These are phyloP conservation scores for Rhodamnia rubescens DNA, from an alignment of 345 rosid species.

Conservation along the genomic window DNA sequence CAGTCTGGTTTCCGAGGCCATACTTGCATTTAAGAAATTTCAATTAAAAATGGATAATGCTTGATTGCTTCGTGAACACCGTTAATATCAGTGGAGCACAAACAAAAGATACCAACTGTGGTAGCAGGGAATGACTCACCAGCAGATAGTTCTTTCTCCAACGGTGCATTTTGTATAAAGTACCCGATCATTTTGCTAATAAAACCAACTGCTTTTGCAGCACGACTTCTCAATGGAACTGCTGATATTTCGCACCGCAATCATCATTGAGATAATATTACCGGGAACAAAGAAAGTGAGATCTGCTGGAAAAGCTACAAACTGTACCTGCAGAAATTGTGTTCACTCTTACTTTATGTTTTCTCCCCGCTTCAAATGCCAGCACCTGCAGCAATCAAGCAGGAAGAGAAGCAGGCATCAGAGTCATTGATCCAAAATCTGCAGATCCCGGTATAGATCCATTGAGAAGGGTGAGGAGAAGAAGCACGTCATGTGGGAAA, in stretches of 20 bases:
- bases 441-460: neutral
- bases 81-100: neutral
- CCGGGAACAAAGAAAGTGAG: neutral
- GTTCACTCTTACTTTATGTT: slow-evolving; percentile 70
- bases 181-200: slow-evolving; percentile 72
- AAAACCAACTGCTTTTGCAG: slow-evolving; percentile 85
- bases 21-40: neutral
- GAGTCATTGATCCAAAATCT: neutral
- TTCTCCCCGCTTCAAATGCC: slow-evolving; percentile 91
- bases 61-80: neutral
- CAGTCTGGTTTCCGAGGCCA: neutral
- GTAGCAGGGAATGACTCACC: slow-evolving; percentile 31
- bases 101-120: neutral
- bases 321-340: slow-evolving; percentile 73
- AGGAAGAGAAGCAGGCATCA: neutral
- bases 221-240: slow-evolving; percentile 82
- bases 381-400: slow-evolving; percentile 34
- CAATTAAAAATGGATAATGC: neutral
- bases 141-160: slow-evolving; percentile 80
- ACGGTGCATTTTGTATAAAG: slow-evolving; percentile 65
- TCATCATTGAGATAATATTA: neutral
- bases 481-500: neutral
- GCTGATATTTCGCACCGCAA: neutral
- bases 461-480: neutral
- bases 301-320: neutral